Percentiles rank a stretch among this genome's conserved stretches.
These are phyloP conservation scores for Cyamopsis tetragonoloba DNA, from an alignment of 306 rosid genomes.

Conservation along the genomic window DNA sequence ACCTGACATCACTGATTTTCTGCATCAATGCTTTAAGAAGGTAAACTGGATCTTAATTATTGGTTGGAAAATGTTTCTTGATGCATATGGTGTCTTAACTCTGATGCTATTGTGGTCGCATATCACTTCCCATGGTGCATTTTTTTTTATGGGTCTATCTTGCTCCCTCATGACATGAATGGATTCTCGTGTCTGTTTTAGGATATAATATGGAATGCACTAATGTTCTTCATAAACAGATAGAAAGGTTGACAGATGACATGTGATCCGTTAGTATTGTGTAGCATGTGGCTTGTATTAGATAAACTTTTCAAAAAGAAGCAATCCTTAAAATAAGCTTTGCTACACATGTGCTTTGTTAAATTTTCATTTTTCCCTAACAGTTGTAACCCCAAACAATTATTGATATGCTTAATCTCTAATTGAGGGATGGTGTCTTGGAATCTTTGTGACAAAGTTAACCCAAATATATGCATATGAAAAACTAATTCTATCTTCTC, in stretches of 20 bases:
- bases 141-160: not conserved
- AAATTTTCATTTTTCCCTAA: too few relatives aligned
- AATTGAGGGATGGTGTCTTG: not conserved
- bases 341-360: too few relatives aligned
- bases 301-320: too few relatives aligned
- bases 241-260: not conserved
- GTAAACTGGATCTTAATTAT: slow-evolving; percentile 40
- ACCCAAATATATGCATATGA: not conserved
- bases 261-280: not conserved
- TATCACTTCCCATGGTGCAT: not conserved
- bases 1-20: slow-evolving; percentile 90
- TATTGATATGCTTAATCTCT: not conserved
- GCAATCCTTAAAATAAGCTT: too few relatives aligned
- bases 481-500: not conserved
- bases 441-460: not conserved
- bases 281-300: not conserved
- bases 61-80: slow-evolving; percentile 6
- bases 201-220: not conserved
- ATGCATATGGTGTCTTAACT: slow-evolving; percentile 7
- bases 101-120: not conserved
- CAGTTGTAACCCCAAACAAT: not conserved
- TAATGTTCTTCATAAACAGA: not conserved
- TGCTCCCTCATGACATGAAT: not conserved
- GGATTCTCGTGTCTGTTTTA: not conserved
- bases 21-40: slow-evolving; percentile 97